A percentile compares a stretch with the other conserved stretches of the same genome.
Evolutionary conservation across 768 basidiomycete species (phyloP).

Genomic region (Trametes elegans): DNA sequence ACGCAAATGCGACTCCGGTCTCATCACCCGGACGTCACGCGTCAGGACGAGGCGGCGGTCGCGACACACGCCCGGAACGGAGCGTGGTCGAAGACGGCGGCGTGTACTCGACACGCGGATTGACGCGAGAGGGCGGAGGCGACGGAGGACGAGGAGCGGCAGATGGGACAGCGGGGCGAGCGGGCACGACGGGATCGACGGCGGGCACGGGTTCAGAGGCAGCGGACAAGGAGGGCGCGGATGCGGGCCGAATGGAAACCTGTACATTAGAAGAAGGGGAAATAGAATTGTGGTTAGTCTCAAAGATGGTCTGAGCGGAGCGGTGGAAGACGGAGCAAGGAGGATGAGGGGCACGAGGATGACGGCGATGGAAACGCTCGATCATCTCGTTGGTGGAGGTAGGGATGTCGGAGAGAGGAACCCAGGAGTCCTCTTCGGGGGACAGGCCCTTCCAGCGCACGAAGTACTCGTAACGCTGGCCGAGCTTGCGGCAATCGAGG

Average conservation of each 20-base stretch:
- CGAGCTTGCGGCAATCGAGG: conserved; percentile 34
- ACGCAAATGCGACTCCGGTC: too few relatives aligned
- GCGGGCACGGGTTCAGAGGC: not conserved
- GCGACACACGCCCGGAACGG: conserved; percentile 9
- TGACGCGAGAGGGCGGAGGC: not conserved
- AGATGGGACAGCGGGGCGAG: not conserved
- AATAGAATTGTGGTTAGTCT: not conserved
- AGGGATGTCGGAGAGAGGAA: conserved; percentile 37
- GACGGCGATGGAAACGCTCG: conserved; percentile 34
- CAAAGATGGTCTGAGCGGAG: not conserved
- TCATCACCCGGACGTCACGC: not conserved
- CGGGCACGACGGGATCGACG: not conserved
- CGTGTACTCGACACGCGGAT: not conserved
- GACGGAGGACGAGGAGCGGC: conserved; percentile 1
- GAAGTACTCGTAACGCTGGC: conserved; percentile 37
- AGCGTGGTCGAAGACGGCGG: conserved; percentile 8
- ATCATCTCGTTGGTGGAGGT: conserved; percentile 29
- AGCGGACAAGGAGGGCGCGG: not conserved
- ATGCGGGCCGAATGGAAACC: not conserved
- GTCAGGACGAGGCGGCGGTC: conserved; percentile 4
- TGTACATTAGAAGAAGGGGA: not conserved
- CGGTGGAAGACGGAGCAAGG: conserved; percentile 20
- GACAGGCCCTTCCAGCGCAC: conserved; percentile 28
- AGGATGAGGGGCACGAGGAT: conserved; percentile 32
- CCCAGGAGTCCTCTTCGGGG: conserved; percentile 35